Percentiles rank a stretch among this genome's conserved stretches.
These are phyloP conservation scores for Cadophora malorum DNA, from an alignment of 2,329 filamentous ascomycete species.

Conservation along the genomic window DNA sequence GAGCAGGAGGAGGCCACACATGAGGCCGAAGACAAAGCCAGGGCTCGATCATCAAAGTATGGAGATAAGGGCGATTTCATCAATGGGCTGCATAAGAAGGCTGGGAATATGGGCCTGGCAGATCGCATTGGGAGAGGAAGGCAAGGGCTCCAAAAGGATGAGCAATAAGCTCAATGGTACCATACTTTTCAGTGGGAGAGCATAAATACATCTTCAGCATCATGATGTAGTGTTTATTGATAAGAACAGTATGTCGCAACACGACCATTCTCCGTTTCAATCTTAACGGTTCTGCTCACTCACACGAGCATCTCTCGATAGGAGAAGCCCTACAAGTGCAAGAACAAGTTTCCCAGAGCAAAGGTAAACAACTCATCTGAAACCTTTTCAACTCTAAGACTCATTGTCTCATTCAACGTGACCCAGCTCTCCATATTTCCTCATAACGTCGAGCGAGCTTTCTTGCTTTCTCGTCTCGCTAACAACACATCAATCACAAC, in stretches of 20 bases:
- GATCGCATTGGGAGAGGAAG: constrained; percentile 58
- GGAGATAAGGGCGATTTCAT: constrained; percentile 70
- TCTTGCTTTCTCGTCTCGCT: neutral
- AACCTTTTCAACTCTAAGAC: no score
- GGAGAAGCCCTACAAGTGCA: neutral
- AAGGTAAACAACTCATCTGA: no score
- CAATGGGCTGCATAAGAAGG: constrained; percentile 66
- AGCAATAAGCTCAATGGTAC: constrained; percentile 39
- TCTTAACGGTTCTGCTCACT: no score
- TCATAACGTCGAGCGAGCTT: no score
- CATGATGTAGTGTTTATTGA: neutral
- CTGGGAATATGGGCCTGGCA: constrained; percentile 57
- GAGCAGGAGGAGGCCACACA: constrained; percentile 67
- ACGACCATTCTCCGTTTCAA: neutral
- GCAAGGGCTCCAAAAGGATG: constrained; percentile 54
- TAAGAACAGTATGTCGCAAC: neutral
- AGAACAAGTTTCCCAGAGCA: neutral
- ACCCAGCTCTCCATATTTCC: neutral
- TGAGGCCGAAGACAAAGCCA: constrained; percentile 70
- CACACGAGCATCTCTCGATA: no score
- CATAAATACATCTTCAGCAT: no score
- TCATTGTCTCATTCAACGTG: no score
- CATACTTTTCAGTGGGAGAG: neutral
- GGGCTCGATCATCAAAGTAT: constrained; percentile 64
- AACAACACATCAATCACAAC: neutral